Evolutionary conservation across 2,329 filamentous ascomycete species (phyloP).

Genomic region (Colletotrichum sp.): DNA sequence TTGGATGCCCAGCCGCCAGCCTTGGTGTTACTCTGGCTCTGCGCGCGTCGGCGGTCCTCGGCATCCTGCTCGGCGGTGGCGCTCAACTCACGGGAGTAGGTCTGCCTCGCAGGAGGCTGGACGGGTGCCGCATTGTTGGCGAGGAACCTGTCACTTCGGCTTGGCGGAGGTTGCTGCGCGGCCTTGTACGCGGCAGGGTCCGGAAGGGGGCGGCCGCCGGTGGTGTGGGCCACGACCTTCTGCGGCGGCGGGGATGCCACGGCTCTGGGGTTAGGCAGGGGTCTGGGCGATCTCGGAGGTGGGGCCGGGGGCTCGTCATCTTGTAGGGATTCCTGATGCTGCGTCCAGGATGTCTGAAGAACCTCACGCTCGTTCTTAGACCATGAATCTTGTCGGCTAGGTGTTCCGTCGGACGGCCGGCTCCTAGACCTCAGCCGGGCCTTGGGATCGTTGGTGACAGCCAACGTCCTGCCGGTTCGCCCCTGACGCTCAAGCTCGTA

Average conservation of each 20-base stretch:
- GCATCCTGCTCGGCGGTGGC: conserved; percentile 64
- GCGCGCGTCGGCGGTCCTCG: conserved; percentile 64
- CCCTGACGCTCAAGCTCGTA: conserved; percentile 62
- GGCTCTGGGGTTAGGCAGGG: conserved; percentile 43
- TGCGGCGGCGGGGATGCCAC: conserved; percentile 26
- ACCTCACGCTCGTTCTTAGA: conserved; percentile 67
- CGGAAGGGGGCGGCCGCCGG: conserved; percentile 56
- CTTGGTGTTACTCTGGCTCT: conserved; percentile 65
- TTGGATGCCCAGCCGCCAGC: conserved; percentile 68
- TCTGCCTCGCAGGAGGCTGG: conserved; percentile 42
- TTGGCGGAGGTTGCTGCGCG: conserved; percentile 28
- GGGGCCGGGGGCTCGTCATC: conserved; percentile 26
- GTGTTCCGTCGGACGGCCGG: conserved; percentile 29
- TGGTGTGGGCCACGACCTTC: conserved; percentile 40
- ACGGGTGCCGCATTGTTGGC: conserved; percentile 56
- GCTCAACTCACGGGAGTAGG: conserved; percentile 59
- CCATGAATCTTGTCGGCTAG: conserved; percentile 68
- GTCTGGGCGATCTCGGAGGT: conserved; percentile 36
- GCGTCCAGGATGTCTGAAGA: conserved; percentile 58
- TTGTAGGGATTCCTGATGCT: conserved; percentile 40
- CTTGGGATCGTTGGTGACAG: conserved; percentile 29
- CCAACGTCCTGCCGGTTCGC: conserved; percentile 37
- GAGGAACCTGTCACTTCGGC: conserved; percentile 63
- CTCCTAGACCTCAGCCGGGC: conserved; percentile 30
- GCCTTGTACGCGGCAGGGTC: conserved; percentile 44